Base-by-base conservation (phyloP, 176 grass and related monocot genomes). In the Lolium multiflorum region DNA sequence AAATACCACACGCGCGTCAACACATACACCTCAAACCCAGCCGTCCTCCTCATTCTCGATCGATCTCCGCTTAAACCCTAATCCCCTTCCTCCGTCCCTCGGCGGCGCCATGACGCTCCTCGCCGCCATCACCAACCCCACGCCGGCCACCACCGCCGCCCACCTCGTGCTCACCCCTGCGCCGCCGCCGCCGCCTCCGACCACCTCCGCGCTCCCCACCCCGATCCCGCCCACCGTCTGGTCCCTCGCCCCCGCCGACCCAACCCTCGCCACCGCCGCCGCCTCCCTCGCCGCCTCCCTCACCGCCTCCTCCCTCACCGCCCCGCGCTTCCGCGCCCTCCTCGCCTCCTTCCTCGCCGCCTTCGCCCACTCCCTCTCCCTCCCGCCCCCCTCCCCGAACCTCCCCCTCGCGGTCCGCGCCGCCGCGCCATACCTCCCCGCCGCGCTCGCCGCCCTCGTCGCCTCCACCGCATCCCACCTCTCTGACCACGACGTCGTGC, bases 21-120 rank as follows among this genome's bases (percentile, higher is more conserved):
- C 63, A 31, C 63, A 31, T 18, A 12, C 6, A 66, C 14, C 35
- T 4, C 66, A 41, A 39, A 20, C 66, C 66, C 66, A 41, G 6
- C 16, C 15, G 18, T 7, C 28, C 41, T 43, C 6, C 5, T 67
- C 64, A 38, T 68, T 38, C 38, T 50, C 24, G 16, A 10, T 44
- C 9, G 2, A 1, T 43, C 28, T 49, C 12, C 11, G 15, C 24
- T 55, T 62, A 89, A 95, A 84, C 93, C 93, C 93, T 91, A 95
- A 89, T 26, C 41, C 81, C 81, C 76, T 54, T 54, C 26, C 20
- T 1, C 7, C 7, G 5, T 31, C 26, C 49, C 78, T 14, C 82
- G 83, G 66, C 83, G 39, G 79, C 28, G 38, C 83, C 41, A 98
- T 98, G 96, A 73, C 93, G 3, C 89, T 98, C 46, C 86, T 98